Conservation (phyloP, 164 flowering plant species). For the Vitis rupestris region DNA sequence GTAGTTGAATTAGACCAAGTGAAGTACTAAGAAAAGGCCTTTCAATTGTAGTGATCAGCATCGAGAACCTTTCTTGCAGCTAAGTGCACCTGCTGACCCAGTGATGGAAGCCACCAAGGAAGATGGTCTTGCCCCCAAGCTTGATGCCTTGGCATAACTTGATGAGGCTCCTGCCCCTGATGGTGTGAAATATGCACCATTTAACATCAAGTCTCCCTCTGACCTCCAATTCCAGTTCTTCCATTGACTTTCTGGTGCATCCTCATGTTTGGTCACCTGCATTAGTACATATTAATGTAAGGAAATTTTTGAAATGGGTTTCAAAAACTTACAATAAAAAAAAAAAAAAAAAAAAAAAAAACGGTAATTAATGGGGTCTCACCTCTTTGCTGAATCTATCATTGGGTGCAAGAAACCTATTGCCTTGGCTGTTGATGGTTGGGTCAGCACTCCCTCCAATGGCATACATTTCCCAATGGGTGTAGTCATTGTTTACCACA, state of each 20-base stretch:
- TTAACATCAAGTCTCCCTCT: constrained; percentile 67
- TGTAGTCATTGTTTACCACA: constrained; percentile 93
- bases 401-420: constrained; percentile 71
- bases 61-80: constrained; percentile 69
- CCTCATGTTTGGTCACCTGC: constrained; percentile 83
- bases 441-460: constrained; percentile 87
- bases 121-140: constrained; percentile 74
- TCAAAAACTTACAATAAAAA: not conserved
- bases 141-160: constrained; percentile 75
- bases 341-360: not conserved
- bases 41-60: constrained; percentile 38
- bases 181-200: constrained; percentile 72
- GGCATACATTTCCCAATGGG: constrained; percentile 94
- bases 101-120: constrained; percentile 60
- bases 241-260: constrained; percentile 77
- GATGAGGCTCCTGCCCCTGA: constrained; percentile 74
- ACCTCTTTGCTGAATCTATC: constrained; percentile 65
- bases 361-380: not conserved
- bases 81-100: constrained; percentile 50
- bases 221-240: constrained; percentile 84
- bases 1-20: not conserved
- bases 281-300: not conserved
- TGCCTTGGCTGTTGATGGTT: constrained; percentile 82
- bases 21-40: too few species aligned
- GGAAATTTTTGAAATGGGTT: too few species aligned